Percentiles rank a stretch among this genome's conserved stretches.
These are phyloP conservation scores for Mycena latifolia DNA, from an alignment of 768 basidiomycete genomes.

Conservation along the genomic window DNA sequence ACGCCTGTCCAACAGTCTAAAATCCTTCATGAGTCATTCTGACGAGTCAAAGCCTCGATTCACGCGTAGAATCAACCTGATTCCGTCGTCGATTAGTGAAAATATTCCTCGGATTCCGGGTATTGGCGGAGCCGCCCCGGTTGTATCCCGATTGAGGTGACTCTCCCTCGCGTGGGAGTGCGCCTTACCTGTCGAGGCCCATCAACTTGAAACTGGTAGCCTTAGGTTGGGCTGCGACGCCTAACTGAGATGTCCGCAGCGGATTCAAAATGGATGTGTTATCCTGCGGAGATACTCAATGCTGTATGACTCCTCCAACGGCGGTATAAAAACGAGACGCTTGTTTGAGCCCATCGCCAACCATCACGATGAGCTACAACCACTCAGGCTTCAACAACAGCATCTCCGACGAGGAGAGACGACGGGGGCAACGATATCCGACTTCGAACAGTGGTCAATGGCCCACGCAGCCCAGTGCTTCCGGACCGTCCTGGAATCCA, in stretches of 20 bases:
- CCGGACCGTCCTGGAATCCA: background rate
- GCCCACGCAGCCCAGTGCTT: background rate
- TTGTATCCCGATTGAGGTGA: background rate
- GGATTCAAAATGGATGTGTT: background rate
- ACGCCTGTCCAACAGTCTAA: background rate
- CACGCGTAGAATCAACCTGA: background rate
- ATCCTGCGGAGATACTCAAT: slow-evolving; percentile 2
- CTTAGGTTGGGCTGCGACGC: background rate
- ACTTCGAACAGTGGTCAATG: background rate
- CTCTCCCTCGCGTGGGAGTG: too few species aligned
- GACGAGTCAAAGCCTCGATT: background rate
- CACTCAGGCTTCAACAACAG: background rate
- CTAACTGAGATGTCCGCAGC: background rate
- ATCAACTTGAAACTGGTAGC: background rate
- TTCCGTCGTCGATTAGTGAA: background rate
- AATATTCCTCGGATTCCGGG: background rate
- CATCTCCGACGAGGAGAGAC: background rate
- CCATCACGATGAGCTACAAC: background rate
- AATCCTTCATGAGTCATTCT: background rate
- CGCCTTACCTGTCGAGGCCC: background rate
- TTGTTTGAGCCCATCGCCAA: background rate
- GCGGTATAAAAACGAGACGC: background rate
- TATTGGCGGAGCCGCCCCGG: background rate
- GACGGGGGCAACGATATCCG: background rate
- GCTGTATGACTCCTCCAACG: background rate